Evolutionary conservation across 129 eudicot genomes (phyloP), one percentile per base, ranked within the genome.

Genomic region (Escallonia rubra): DNA sequence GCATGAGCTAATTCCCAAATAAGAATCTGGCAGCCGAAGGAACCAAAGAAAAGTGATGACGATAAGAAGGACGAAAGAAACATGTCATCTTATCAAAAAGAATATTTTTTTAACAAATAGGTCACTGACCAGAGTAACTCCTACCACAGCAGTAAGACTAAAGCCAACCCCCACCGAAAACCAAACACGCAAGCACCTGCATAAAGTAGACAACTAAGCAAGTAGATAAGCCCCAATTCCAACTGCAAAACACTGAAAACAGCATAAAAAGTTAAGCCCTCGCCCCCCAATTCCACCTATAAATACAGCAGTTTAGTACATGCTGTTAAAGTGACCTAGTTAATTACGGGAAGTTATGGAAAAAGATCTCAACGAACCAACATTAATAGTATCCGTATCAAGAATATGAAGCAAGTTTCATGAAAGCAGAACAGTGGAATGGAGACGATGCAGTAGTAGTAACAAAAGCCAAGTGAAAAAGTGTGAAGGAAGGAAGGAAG

Each of bases 161-260:
- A 91, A 87, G 11, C 96, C 94, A 73, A 85, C 70, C 50, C 97
- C 96, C 64, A 91, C 68, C 0, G 93, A 71, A 71, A 87, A 87
- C 97, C 96, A 91, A n/a, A 74, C 72, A 63, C 80, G 71, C 79
- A 87, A 71, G 71, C 58, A 81, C 84, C 97, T 91, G 72, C 23
- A 41, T 8, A 50, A 11, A 38, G 6, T 43, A 65, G 52, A 53
- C 72, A 47, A 74, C n/a, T 41, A 43, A 66, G 34, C 34, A 23
- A 23, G 34, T 1, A 23, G 34, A 23, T 23, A 55, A 55, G 39
- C 47, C 68, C 39, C 56, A 61, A 62, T 42, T 14, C 10, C 5
- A 56, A 55, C 2, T 40, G 1, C 43, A 49, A 43, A 78, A 4
- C 43, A 57, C 34, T 5, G 34, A 23, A 23, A 23, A 23, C 34